phyloP scores from a whole-genome alignment of 306 rosid species.

The Ceratonia siliqua region DNA sequence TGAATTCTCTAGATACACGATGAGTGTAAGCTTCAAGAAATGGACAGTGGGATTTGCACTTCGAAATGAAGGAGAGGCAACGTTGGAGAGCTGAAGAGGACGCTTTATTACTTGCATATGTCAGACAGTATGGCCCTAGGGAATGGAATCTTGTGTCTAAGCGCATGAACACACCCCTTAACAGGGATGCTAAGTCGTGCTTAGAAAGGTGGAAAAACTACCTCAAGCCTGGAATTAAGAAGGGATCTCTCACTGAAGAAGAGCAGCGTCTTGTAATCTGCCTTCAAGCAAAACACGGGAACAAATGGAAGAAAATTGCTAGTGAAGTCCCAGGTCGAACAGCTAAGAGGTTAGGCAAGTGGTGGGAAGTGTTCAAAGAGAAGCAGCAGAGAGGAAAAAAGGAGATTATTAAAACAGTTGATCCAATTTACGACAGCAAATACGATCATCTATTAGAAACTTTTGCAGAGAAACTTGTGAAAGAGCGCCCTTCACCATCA shows the following conservation, averaged over 20 bases:
- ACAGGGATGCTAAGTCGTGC: conserved; percentile 82
- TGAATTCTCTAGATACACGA: conserved; percentile 37
- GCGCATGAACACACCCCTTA: conserved; percentile 75
- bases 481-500: conserved; percentile 50
- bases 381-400: conserved; percentile 78
- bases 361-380: conserved; percentile 94
- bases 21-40: conserved; percentile 50
- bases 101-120: conserved; percentile 73
- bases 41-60: conserved; percentile 52
- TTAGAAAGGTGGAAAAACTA: conserved; percentile 93
- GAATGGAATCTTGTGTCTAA: conserved; percentile 91
- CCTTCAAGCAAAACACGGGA: conserved; percentile 80
- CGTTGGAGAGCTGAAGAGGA: conserved; percentile 89
- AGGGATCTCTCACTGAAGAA: conserved; percentile 81
- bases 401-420: conserved; percentile 48
- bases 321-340: conserved; percentile 85
- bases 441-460: conserved; percentile 76
- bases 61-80: conserved; percentile 88
- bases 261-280: conserved; percentile 77
- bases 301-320: conserved; percentile 88
- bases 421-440: conserved; percentile 64
- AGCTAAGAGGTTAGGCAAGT: conserved; percentile 86
- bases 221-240: conserved; percentile 83
- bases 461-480: conserved; percentile 72
- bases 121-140: conserved; percentile 82